Conservation (phyloP, 106 monocot species). For the Dioscorea zingiberensis region DNA sequence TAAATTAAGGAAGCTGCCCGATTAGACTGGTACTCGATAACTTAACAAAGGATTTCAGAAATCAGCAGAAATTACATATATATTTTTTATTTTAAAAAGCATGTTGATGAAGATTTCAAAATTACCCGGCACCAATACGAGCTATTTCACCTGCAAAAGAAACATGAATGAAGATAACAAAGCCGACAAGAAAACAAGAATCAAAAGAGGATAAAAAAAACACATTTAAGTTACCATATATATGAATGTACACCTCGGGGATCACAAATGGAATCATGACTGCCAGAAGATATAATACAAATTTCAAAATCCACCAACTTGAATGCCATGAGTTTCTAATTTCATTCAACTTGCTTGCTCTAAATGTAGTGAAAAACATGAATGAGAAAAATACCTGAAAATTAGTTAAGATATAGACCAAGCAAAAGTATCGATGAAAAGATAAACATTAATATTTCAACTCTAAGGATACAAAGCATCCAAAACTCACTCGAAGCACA, state of each 20-base stretch:
- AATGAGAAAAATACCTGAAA: conserved; percentile 56
- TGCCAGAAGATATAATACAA: conserved; percentile 28
- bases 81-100: not conserved
- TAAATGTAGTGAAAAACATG: conserved; percentile 53
- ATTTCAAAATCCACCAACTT: conserved; percentile 54
- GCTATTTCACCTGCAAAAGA: conserved; percentile 66
- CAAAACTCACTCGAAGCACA: conserved; percentile 72
- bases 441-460: not conserved
- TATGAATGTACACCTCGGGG: conserved; percentile 38
- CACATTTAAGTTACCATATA: conserved; percentile 41
- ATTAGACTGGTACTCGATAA: too few species aligned
- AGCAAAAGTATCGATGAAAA: not conserved
- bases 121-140: conserved; percentile 74
- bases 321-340: conserved; percentile 60
- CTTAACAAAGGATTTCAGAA: not conserved
- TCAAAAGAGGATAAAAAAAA: not conserved
- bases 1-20: too few species aligned
- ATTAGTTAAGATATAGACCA: conserved; percentile 20
- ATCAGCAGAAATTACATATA: not conserved
- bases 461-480: conserved; percentile 66
- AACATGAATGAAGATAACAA: not conserved
- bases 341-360: conserved; percentile 44
- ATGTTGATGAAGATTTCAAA: conserved; percentile 1
- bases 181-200: not conserved
- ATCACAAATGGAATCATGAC: conserved; percentile 36